Percentiles rank a stretch among this genome's conserved stretches.
Conservation (phyloP, 129 eudicot species). For the Artemisia annua region DNA sequence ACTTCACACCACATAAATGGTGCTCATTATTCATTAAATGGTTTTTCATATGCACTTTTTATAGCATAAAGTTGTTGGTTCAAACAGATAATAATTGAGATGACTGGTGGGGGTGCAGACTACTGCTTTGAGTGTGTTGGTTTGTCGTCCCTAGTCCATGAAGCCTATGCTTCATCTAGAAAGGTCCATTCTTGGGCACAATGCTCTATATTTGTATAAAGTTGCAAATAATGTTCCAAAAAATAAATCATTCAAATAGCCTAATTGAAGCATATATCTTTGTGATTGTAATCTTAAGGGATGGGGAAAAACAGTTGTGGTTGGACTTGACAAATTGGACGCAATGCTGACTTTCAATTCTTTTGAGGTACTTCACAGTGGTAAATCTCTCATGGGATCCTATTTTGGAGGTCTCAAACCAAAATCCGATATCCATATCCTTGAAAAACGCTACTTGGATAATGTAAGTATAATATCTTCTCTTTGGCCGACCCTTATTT, state of each 20-base stretch:
- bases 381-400: conserved; percentile 59
- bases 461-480: conserved; percentile 40
- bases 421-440: conserved; percentile 59
- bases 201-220: neutral
- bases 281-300: conserved; percentile 48
- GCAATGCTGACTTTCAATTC: conserved; percentile 48
- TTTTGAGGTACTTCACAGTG: conserved; percentile 40
- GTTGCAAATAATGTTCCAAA: too few species aligned
- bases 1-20: too few species aligned
- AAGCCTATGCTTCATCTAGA: conserved; percentile 45
- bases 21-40: too few species aligned
- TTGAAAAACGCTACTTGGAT: conserved; percentile 58
- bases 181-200: conserved; percentile 45
- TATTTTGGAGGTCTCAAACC: conserved; percentile 79
- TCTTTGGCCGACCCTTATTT: neutral
- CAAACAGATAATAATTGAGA: neutral
- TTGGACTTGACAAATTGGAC: conserved; percentile 69
- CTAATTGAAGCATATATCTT: neutral
- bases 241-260: neutral
- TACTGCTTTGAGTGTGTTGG: neutral
- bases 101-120: neutral
- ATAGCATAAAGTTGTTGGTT: neutral
- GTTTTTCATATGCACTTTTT: too few species aligned
- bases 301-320: conserved; percentile 75
- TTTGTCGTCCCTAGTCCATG: conserved; percentile 17